phyloP scores from a whole-genome alignment of 176 grass and related monocot genomes.

The Cocos nucifera region DNA sequence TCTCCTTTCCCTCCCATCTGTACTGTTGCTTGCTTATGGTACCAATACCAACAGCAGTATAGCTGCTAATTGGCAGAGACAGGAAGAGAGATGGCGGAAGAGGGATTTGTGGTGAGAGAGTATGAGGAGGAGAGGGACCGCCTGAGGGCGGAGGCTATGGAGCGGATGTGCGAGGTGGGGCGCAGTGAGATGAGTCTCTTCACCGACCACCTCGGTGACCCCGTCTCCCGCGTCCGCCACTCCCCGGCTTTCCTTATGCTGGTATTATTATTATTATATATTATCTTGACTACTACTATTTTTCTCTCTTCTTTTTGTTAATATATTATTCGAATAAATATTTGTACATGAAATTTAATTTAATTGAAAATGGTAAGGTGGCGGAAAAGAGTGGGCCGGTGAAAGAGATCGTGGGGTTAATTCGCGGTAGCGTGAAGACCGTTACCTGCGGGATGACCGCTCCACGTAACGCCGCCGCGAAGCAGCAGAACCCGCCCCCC shows the following conservation, averaged over 20 bases:
- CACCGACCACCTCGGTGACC: conserved; percentile 11
- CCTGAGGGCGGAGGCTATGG: background rate
- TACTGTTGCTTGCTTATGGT: too few species aligned
- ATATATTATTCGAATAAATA: background rate
- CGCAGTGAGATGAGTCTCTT: background rate
- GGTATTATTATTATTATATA: background rate
- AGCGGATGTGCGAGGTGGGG: conserved; percentile 5
- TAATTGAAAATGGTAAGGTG: background rate
- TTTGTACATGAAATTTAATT: background rate
- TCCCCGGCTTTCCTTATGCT: background rate
- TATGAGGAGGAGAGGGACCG: conserved; percentile 1
- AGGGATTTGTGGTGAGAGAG: background rate
- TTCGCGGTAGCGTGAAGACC: conserved; percentile 5
- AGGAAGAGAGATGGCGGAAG: background rate
- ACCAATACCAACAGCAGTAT: too few species aligned
- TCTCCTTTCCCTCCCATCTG: too few species aligned
- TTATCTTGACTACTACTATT: too few species aligned
- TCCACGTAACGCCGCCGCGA: background rate
- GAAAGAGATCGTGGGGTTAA: conserved; percentile 4
- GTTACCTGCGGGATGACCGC: conserved; percentile 1
- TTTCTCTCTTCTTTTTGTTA: background rate
- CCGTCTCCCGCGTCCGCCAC: conserved; percentile 4
- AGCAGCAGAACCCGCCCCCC: too few species aligned
- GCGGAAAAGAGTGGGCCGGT: background rate
- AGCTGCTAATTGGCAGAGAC: too few species aligned